Evolutionary conservation across 2,329 filamentous ascomycete genomes (phyloP), one percentile per base, ranked within the genome.

Genomic region (Pyricularia grisea): DNA sequence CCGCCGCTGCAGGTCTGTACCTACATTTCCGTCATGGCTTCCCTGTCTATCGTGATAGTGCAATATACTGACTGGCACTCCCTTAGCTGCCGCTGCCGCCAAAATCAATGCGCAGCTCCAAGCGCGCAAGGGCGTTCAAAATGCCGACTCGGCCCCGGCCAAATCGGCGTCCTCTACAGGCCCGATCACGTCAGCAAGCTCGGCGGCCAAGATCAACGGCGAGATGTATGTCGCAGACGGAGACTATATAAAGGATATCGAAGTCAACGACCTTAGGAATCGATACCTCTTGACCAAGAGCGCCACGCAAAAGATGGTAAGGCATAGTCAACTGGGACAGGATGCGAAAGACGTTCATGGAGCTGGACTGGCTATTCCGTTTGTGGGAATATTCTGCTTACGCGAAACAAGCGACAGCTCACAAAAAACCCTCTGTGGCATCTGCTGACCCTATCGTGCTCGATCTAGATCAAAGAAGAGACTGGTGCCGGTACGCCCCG

Each of bases 231-330:
- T 97, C 74, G 91, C 94, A 71, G 95, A 98, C 78, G 95, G 95
- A 75, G 95, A 99, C 81, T 98, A 92, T 79, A 98, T 99, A 81
- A 95, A 96, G 80, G 95, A 99, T 77, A 97, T 99, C 77, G 95
- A 98, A 83, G 93, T 99, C 83, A 99, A 99, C 80, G 94, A 98
- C 80, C 82, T 98, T 76, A 91, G 94, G 73, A 99, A 98, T 79
- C 92, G 94, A 75, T 99, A 99, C 80, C 91, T 94, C 79, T 86
- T 99, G 82, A 99, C 94, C 73, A 98, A 97, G 84, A 93, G 94
- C 76, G 92, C 93, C 75, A 97, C 93, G 73, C 95, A 98, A 85
- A 97, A 97, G 88, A 97, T 95, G 94, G 95, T 99, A 97, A 97
- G 67, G 67, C 28, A 73, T 67, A 74, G 73, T 74, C 75, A 74